Percentiles rank a stretch among this genome's conserved stretches.
Evolutionary conservation across 1,284 basidiomycete genomes (phyloP).

Genomic region (Wallemia mellicola): DNA sequence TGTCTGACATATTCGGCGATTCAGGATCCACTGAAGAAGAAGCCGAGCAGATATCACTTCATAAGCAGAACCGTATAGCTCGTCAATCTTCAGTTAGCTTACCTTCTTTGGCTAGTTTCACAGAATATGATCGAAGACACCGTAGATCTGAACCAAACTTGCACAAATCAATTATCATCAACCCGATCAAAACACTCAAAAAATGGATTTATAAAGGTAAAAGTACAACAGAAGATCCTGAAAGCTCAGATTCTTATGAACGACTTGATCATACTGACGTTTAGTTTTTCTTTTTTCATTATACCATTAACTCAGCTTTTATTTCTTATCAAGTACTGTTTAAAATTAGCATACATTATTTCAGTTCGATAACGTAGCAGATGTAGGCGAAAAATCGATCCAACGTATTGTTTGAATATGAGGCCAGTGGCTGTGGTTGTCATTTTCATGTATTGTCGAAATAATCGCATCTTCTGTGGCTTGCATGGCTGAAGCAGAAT

Average conservation of each 20-base stretch:
- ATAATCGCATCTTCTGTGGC: background rate
- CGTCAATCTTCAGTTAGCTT: background rate
- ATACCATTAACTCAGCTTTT: background rate
- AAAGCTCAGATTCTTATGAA: background rate
- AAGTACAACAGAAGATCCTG: background rate
- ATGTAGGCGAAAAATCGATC: background rate
- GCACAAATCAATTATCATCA: background rate
- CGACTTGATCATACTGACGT: background rate
- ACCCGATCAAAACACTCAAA: background rate
- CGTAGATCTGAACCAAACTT: background rate
- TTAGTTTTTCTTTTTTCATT: background rate
- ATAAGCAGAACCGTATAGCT: background rate
- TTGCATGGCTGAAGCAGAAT: background rate
- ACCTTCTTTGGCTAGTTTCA: background rate
- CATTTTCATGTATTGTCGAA: background rate
- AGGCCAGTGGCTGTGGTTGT: background rate
- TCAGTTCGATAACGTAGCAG: no score
- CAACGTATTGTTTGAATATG: background rate
- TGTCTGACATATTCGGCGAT: conserved; percentile 1
- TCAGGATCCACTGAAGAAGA: background rate
- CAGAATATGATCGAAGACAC: background rate
- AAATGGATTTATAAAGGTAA: background rate
- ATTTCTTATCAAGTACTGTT: background rate
- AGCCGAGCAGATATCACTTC: background rate
- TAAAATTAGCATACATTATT: background rate